Evolutionary conservation across 352 stramenopile species (phyloP).

Genomic region (Pythium biforme): DNA sequence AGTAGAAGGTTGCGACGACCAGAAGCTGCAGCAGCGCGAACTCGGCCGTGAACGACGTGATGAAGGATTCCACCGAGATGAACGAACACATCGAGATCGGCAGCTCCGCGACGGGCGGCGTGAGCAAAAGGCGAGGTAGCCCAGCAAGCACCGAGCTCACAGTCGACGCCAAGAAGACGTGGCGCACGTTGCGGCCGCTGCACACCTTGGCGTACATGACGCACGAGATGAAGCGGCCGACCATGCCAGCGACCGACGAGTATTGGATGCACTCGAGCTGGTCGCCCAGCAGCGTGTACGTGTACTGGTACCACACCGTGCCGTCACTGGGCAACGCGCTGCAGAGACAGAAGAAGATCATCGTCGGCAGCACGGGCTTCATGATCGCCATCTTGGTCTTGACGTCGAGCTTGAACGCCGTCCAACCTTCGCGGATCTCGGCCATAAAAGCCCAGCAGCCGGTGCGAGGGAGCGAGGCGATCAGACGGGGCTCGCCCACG

Average conservation of each 20-base stretch:
- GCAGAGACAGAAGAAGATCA: conserved; percentile 84
- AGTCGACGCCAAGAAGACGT: conserved; percentile 76
- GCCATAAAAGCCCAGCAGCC: conserved; percentile 8
- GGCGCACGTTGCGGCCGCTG: conserved; percentile 57
- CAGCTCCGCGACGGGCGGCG: conserved; percentile 47
- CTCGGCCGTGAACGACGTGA: conserved; percentile 75
- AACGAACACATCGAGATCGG: conserved; percentile 73
- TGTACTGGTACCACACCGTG: conserved; percentile 84
- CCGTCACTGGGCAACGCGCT: conserved; percentile 64
- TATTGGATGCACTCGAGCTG: conserved; percentile 75
- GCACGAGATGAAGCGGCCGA: conserved; percentile 70
- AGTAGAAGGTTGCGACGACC: conserved; percentile 84
- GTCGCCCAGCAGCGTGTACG: conserved; percentile 54
- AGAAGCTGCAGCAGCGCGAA: conserved; percentile 81
- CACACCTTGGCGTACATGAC: conserved; percentile 73
- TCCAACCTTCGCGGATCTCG: conserved; percentile 25
- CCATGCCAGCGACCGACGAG: conserved; percentile 59
- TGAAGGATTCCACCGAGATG: conserved; percentile 61
- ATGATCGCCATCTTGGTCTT: conserved; percentile 47
- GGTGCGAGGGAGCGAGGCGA: neutral
- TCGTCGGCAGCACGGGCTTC: conserved; percentile 54
- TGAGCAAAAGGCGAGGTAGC: conserved; percentile 61
- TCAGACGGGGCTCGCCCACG: neutral
- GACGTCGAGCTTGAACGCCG: conserved; percentile 47
- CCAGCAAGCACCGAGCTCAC: conserved; percentile 61